Evolutionary conservation across 495 filamentous ascomycete genomes (phyloP), one percentile per base, ranked within the genome.

Genomic region (Chaetomium cochliodes): DNA sequence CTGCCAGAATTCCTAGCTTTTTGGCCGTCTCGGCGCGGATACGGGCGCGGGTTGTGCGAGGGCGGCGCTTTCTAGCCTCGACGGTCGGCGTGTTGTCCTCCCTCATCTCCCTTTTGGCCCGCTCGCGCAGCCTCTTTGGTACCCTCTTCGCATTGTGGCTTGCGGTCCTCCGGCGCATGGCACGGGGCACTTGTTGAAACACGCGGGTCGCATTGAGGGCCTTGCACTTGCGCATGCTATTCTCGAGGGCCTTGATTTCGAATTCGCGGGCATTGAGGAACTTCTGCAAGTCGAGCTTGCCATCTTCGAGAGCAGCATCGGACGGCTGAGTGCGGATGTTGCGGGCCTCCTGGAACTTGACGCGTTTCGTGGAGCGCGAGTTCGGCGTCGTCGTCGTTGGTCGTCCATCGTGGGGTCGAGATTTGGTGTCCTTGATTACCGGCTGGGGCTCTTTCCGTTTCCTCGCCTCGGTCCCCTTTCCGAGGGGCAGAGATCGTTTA

Each of bases 91-190:
- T 97, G 63, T 98, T 97, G 70, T 97, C 94, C 58, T 92, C 90
- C 59, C 79, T 78, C 89, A 96, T 93, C 83, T 98, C 94, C 71
- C 82, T 84, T 68, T 78, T 85, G 2, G 90, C 92, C 70, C 90
- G 81, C 28, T 71, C 78, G 63, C 87, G 83, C 67, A 98, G 77
- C 66, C 90, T 80, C 70, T 86, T 90, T 28, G 94, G 94, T n/a
- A 98, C 88, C 58, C 87, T 84, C 77, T 96, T 96, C 50, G 90
- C 88, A 85, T 98, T 96, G 75, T 98, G 94, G 74, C 92, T 96
- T 23, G 92, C 94, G 0, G 94, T 96, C 66, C 94, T 82, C 60
- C 94, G 81, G 54, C 94, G 80, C 84, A 98, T 77, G 53, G 88
- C 85, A 64, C 91, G 85, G 0, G 94, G 94, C 16, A 98, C 90